Conservation (phyloP, 495 filamentous ascomycete genomes). For the Hypomontagnella submonticulosa region DNA sequence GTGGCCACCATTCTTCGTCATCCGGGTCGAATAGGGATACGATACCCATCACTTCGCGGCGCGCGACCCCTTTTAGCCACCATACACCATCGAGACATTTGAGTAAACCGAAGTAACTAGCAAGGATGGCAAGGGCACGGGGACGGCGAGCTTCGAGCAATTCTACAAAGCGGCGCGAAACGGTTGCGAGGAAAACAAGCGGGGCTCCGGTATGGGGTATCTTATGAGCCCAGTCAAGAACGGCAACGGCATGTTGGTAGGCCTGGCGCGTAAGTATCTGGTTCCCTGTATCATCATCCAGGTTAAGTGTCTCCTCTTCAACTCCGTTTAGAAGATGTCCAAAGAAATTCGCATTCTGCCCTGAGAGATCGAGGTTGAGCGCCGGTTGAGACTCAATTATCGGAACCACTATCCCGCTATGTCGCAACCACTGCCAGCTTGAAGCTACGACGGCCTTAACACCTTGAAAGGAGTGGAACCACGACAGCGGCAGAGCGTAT, state of each 20-base stretch:
- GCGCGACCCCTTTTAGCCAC: slow-evolving; percentile 68
- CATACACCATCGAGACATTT: slow-evolving; percentile 63
- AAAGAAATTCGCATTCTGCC: slow-evolving; percentile 58
- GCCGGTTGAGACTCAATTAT: slow-evolving; percentile 67
- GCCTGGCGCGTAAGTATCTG: slow-evolving; percentile 56
- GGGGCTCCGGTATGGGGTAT: slow-evolving; percentile 63
- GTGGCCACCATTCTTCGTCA: slow-evolving; percentile 64
- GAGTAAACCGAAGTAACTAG: slow-evolving; percentile 67
- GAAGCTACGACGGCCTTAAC: slow-evolving; percentile 64
- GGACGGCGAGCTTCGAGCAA: slow-evolving; percentile 61
- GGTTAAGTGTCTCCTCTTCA: slow-evolving; percentile 58
- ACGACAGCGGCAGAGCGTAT: slow-evolving; percentile 63
- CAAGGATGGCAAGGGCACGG: slow-evolving; percentile 63
- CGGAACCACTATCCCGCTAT: slow-evolving; percentile 59
- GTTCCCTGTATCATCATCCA: slow-evolving; percentile 29
- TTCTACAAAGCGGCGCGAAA: slow-evolving; percentile 67
- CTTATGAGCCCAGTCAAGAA: slow-evolving; percentile 68
- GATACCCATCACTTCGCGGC: slow-evolving; percentile 66
- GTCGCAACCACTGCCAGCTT: slow-evolving; percentile 64
- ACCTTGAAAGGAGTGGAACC: slow-evolving; percentile 70
- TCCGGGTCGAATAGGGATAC: slow-evolving; percentile 61
- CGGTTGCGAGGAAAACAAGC: slow-evolving; percentile 66
- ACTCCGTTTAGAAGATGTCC: slow-evolving; percentile 61
- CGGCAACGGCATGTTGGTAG: slow-evolving; percentile 65
- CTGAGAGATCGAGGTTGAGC: slow-evolving; percentile 59